Conservation (phyloP, 2,329 filamentous ascomycete species). For the Gliomastix tumulicola region DNA sequence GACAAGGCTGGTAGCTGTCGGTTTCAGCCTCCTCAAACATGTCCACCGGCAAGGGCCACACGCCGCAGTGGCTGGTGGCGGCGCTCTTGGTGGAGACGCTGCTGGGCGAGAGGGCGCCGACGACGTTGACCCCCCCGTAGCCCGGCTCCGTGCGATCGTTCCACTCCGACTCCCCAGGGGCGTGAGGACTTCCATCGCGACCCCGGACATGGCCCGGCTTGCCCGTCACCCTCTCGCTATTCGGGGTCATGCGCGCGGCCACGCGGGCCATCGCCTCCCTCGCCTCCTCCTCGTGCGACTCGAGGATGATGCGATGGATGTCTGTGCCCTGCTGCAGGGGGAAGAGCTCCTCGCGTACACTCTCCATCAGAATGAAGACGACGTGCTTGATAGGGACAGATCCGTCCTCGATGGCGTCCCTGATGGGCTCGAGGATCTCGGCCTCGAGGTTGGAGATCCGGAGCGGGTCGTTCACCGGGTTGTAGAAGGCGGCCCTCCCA, state of each 20-base stretch:
- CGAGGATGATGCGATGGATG: slow-evolving; percentile 14
- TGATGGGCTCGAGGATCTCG: slow-evolving; percentile 11
- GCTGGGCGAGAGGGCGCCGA: slow-evolving; percentile 20
- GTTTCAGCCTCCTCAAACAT: slow-evolving; percentile 24
- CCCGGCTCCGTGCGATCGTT: slow-evolving; percentile 7
- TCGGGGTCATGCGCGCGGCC: slow-evolving; percentile 13
- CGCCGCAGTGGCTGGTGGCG: slow-evolving; percentile 22
- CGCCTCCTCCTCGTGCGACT: slow-evolving; percentile 12
- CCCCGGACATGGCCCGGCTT: slow-evolving; percentile 8
- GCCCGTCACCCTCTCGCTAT: slow-evolving; percentile 14
- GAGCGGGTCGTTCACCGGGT: slow-evolving; percentile 19
- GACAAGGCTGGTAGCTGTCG: slow-evolving; percentile 28
- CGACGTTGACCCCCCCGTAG: slow-evolving; percentile 23
- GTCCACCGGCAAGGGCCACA: slow-evolving; percentile 23
- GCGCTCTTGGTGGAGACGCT: slow-evolving; percentile 28
- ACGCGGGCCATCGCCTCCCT: slow-evolving; percentile 14
- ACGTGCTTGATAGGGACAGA: slow-evolving; percentile 25
- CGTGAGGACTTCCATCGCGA: slow-evolving; percentile 6
- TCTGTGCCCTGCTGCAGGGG: slow-evolving; percentile 22
- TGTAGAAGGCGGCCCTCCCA: too few species aligned
- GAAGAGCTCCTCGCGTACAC: slow-evolving; percentile 19
- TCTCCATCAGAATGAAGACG: slow-evolving; percentile 25
- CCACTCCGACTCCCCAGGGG: slow-evolving; percentile 5
- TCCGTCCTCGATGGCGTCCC: slow-evolving; percentile 6
- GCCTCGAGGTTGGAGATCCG: slow-evolving; percentile 22